phyloP scores from a whole-genome alignment of 2,329 filamentous ascomycete species.

The Amylocarpus encephaloides region DNA sequence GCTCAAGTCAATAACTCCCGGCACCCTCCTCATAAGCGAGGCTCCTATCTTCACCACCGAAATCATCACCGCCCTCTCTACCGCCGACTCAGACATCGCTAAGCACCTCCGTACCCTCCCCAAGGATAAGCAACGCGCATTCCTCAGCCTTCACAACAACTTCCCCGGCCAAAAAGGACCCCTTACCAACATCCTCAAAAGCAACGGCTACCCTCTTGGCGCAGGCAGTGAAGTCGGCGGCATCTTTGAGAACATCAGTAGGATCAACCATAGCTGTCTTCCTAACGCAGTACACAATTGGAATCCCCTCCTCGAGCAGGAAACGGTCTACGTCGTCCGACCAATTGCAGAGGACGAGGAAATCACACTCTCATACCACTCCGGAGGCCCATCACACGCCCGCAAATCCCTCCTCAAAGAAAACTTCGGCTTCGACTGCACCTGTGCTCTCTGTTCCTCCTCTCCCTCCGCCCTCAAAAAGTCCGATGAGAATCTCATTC shows the following conservation, averaged over 20 bases:
- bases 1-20: slow-evolving; percentile 19
- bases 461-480: slow-evolving; percentile 23
- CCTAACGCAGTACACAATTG: slow-evolving; percentile 33
- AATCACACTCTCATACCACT: slow-evolving; percentile 31
- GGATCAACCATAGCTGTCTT: slow-evolving; percentile 34
- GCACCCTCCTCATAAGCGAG: slow-evolving; percentile 29
- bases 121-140: slow-evolving; percentile 18
- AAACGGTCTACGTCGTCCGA: slow-evolving; percentile 32
- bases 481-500: slow-evolving; percentile 23
- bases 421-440: slow-evolving; percentile 32
- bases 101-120: slow-evolving; percentile 15
- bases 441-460: slow-evolving; percentile 33
- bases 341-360: slow-evolving; percentile 32
- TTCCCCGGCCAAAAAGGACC: slow-evolving; percentile 4
- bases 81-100: slow-evolving; percentile 22
- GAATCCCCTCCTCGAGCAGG: slow-evolving; percentile 28
- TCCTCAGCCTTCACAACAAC: slow-evolving; percentile 12
- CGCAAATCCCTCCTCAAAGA: slow-evolving; percentile 23
- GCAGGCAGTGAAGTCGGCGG: slow-evolving; percentile 28
- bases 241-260: slow-evolving; percentile 30
- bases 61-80: slow-evolving; percentile 16
- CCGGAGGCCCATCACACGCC: slow-evolving; percentile 13
- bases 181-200: slow-evolving; percentile 6
- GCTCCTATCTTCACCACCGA: slow-evolving; percentile 26
- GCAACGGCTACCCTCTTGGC: slow-evolving; percentile 9